Base-by-base conservation (phyloP, 2,329 filamentous ascomycete genomes). In the Fusarium stilboides region DNA sequence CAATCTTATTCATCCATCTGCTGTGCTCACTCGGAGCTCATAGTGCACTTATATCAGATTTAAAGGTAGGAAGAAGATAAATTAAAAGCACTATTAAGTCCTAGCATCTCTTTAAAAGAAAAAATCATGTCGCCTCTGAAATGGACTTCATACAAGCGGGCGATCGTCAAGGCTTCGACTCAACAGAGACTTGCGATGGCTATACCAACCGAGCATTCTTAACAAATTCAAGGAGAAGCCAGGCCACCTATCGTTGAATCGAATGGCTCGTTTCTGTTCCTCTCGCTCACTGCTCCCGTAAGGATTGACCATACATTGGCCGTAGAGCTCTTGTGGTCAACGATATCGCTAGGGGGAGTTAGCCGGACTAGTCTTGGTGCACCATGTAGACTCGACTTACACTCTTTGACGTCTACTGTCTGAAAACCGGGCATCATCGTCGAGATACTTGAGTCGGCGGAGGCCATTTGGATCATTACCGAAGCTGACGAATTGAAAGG, bases 401-500 rank as follows among this genome's bases (percentile, higher is more conserved):
- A 22, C 20, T 6, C 44, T 20, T 2, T 10, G 12, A 1, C 24
- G 37, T 5, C 5, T 8, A 2, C 24, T 31, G 3, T 33, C 8
- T 15, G 9, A 13, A 8, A 46, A 51, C 4, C 17, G 52, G 8
- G 57, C 52, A 40, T 20, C 6, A 1, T 69, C 65, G 13, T 69
- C 65, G 6, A 70, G 53, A 40, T 66, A 66, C 17, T 1, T 28
- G 9, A 70, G 36, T 4, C 65, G 61, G 3, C 10, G 1, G 2
- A 52, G 44, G 5, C 65, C 66, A 22, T 33, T n/a, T 10, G n/a
- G 22, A 20, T 66, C 34, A 4, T 63, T 36, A 1, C 65, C 67
- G 17, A 69, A 70, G 8, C 61, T 68, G 10, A 70, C 51, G 15
- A 70, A 70, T 12, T 70, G 67, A 4, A 70, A 59, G 3, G 34